A percentile compares a stretch with the other conserved stretches of the same genome.
Evolutionary conservation across 2,329 filamentous ascomycete genomes (phyloP).

Genomic region (Septoria petroselini): DNA sequence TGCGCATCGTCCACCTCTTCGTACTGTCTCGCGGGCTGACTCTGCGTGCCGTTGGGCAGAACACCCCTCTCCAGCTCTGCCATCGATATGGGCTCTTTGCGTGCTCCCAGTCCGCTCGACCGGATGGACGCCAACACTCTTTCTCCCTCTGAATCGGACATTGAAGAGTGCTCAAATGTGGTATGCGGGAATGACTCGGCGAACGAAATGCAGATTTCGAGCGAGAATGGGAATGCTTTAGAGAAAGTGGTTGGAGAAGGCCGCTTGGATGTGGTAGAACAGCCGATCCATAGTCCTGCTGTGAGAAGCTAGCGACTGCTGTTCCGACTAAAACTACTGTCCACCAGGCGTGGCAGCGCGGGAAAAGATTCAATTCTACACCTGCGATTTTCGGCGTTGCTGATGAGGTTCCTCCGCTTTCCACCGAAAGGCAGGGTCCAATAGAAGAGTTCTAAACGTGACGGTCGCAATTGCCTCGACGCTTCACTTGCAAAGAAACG

Average conservation of each 20-base stretch:
- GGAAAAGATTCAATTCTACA: no score
- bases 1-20: constrained; percentile 49
- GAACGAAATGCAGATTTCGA: neutral
- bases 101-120: constrained; percentile 51
- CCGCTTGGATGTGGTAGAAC: constrained; percentile 38
- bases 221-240: constrained; percentile 16
- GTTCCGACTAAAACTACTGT: no score
- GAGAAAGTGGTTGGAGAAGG: constrained; percentile 37
- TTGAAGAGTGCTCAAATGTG: neutral
- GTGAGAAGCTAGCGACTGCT: neutral
- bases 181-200: neutral
- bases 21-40: constrained; percentile 29
- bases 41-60: constrained; percentile 10
- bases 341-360: neutral
- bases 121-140: constrained; percentile 58
- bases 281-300: constrained; percentile 34
- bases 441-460: no score
- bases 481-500: no score
- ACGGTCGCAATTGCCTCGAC: no score
- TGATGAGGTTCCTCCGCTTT: no score
- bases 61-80: constrained; percentile 33
- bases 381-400: no score
- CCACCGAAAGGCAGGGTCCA: no score
- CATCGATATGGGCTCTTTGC: constrained; percentile 47
- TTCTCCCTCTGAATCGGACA: constrained; percentile 48